phyloP scores from a whole-genome alignment of 2,329 filamentous ascomycete species.

The Nigrospora sphaerica region DNA sequence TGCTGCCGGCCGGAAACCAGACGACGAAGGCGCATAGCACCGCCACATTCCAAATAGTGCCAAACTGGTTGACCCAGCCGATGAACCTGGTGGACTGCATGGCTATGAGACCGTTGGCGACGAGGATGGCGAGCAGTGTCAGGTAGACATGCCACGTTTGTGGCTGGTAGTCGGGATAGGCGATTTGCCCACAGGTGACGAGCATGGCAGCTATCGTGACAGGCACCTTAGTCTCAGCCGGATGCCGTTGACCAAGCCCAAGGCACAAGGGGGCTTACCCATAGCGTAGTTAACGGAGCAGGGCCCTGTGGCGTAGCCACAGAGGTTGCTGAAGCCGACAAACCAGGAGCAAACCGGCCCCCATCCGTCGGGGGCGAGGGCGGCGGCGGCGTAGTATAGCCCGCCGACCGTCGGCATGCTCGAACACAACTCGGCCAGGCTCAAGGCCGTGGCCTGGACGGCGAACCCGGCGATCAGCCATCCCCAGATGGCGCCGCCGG shows the following conservation, averaged over 20 bases:
- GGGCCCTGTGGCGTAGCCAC: conserved; percentile 58
- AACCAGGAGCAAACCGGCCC: conserved; percentile 63
- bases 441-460: no score
- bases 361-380: conserved; percentile 59
- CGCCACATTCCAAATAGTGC: neutral
- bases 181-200: neutral
- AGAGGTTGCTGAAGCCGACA: conserved; percentile 65
- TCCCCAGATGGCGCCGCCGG: no score
- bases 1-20: neutral
- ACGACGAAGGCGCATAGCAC: neutral
- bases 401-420: conserved; percentile 69
- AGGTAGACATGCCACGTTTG: neutral
- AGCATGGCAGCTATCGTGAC: neutral
- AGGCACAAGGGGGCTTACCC: neutral
- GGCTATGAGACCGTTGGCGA: neutral
- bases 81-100: neutral
- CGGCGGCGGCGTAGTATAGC: conserved; percentile 67
- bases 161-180: neutral
- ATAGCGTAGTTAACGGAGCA: conserved; percentile 62
- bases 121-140: neutral
- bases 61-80: neutral
- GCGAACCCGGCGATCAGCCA: no score
- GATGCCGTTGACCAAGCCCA: neutral
- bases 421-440: conserved; percentile 61
- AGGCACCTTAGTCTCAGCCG: neutral